Evolutionary conservation across 805 yeast species (phyloP).

Genomic region (Pichia exigua): DNA sequence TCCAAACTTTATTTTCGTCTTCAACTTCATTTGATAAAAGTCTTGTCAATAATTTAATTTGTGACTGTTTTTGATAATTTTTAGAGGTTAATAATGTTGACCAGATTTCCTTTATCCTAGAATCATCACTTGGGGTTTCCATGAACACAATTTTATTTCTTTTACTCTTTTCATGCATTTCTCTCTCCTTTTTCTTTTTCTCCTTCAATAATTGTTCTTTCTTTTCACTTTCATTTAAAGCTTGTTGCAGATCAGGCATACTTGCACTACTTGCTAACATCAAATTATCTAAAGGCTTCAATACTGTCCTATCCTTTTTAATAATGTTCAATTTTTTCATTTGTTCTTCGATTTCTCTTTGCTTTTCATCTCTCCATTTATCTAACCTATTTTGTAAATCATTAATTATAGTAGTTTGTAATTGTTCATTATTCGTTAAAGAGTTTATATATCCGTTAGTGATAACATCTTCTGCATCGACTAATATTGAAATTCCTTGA

Average conservation of each 20-base stretch:
- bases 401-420: conserved; percentile 1
- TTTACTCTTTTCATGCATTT: conserved; percentile 5
- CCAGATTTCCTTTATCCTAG: neutral
- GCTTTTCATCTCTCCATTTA: conserved; percentile 10
- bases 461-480: conserved; percentile 5
- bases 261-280: conserved; percentile 7
- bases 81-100: neutral
- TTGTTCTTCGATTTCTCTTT: conserved; percentile 10
- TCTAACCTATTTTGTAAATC: conserved; percentile 9
- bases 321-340: conserved; percentile 9
- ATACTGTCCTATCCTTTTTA: neutral
- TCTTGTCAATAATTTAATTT: conserved; percentile 1
- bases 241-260: conserved; percentile 12
- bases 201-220: conserved; percentile 2
- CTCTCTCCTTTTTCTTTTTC: conserved; percentile 4
- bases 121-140: conserved; percentile 16
- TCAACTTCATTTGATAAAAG: conserved; percentile 2
- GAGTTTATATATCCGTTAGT: conserved; percentile 4
- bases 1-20: conserved; percentile 9
- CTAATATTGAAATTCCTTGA: conserved; percentile 10
- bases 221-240: neutral
- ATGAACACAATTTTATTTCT: conserved; percentile 14
- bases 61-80: neutral
- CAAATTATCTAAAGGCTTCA: conserved; percentile 6
- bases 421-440: neutral